phyloP scores from a whole-genome alignment of 169 alveolate species.

The Theileria equi region DNA sequence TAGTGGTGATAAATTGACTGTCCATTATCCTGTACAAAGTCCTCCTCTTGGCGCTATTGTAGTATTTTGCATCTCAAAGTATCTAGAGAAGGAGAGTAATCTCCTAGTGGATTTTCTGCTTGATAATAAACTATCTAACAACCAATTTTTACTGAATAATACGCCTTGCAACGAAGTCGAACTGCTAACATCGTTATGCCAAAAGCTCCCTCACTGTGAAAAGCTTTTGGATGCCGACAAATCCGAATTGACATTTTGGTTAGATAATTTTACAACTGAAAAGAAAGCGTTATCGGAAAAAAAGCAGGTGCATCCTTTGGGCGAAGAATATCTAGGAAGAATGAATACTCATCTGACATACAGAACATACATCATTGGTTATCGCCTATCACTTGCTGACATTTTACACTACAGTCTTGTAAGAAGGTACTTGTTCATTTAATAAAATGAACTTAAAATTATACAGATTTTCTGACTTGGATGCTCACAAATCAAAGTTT shows the following conservation, averaged over 20 bases:
- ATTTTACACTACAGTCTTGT: constrained; percentile 36
- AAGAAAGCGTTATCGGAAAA: background rate
- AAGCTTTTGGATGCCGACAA: constrained; percentile 4
- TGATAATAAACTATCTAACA: constrained; percentile 21
- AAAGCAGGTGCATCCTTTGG: background rate
- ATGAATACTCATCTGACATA: constrained; percentile 50
- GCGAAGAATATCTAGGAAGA: constrained; percentile 26
- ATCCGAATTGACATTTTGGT: constrained; percentile 10
- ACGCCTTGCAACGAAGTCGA: constrained; percentile 22
- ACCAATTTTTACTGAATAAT: constrained; percentile 27
- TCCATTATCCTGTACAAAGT: constrained; percentile 41
- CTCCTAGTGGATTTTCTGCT: constrained; percentile 8
- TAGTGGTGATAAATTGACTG: constrained; percentile 12
- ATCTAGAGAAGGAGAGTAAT: background rate
- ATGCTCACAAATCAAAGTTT: constrained; percentile 8
- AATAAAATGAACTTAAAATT: background rate
- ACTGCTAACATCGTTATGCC: constrained; percentile 28
- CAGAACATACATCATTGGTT: constrained; percentile 54
- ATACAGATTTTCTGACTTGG: constrained; percentile 5
- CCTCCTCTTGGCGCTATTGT: constrained; percentile 59
- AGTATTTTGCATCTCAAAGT: constrained; percentile 34
- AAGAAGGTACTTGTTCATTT: constrained; percentile 12
- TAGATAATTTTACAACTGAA: background rate
- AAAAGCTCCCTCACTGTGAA: constrained; percentile 21
- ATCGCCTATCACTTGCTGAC: constrained; percentile 49